phyloP scores from a whole-genome alignment of 2,329 filamentous ascomycete species.

The Elsinoe arachidis region DNA sequence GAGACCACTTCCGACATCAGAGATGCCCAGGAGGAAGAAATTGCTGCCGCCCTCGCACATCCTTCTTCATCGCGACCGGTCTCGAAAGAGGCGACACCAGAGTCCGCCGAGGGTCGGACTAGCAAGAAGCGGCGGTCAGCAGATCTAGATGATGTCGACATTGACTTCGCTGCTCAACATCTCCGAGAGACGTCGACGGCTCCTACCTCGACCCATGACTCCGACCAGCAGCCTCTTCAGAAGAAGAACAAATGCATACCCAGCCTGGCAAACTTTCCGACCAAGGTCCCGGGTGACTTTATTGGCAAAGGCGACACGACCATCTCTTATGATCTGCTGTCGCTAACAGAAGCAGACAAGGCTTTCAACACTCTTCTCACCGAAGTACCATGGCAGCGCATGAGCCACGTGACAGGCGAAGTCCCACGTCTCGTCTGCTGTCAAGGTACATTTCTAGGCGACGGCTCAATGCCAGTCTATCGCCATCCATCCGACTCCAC shows the following conservation, averaged over 20 bases:
- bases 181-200: neutral
- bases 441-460: slow-evolving; percentile 61
- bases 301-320: slow-evolving; percentile 66
- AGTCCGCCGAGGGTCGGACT: neutral
- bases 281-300: slow-evolving; percentile 41
- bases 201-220: slow-evolving; percentile 40
- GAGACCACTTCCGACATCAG: neutral
- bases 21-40: neutral
- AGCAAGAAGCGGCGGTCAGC: slow-evolving; percentile 10
- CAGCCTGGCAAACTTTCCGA: slow-evolving; percentile 11
- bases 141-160: slow-evolving; percentile 3
- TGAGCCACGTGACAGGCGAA: slow-evolving; percentile 85
- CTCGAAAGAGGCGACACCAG: neutral
- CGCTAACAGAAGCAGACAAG: slow-evolving; percentile 39
- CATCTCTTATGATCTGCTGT: slow-evolving; percentile 62
- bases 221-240: slow-evolving; percentile 26
- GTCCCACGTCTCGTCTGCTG: slow-evolving; percentile 88
- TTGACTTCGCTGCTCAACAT: neutral
- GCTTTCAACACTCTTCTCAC: slow-evolving; percentile 62
- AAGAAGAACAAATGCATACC: slow-evolving; percentile 14
- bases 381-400: slow-evolving; percentile 80
- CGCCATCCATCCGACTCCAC: slow-evolving; percentile 88
- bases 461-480: slow-evolving; percentile 81
- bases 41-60: neutral
- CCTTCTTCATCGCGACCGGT: neutral